These are phyloP conservation scores for Graphilbum sp. DNA, from an alignment of 2,329 filamentous ascomycete species.

Conservation along the genomic window DNA sequence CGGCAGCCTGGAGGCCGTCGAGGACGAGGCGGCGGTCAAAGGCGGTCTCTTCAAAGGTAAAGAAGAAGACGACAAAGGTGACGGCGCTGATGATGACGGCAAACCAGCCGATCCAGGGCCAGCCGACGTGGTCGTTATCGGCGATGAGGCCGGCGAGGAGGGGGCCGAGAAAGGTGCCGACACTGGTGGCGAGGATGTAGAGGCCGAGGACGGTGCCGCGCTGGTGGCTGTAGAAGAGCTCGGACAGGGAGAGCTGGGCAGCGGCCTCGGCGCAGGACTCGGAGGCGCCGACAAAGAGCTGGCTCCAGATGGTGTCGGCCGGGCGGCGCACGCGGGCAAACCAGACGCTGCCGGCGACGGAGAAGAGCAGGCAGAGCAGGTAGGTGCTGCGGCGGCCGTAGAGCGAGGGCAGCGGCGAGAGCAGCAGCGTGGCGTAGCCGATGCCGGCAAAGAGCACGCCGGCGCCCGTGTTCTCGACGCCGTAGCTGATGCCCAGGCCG, in stretches of 20 bases:
- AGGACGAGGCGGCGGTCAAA: slow-evolving; percentile 1
- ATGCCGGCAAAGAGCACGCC: slow-evolving; percentile 18
- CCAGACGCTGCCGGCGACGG: slow-evolving; percentile 1
- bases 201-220: slow-evolving; percentile 21
- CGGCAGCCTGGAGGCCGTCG: background rate
- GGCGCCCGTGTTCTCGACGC: slow-evolving; percentile 13
- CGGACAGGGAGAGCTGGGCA: slow-evolving; percentile 18
- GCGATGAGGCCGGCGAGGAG: slow-evolving; percentile 3
- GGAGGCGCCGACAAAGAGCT: slow-evolving; percentile 3
- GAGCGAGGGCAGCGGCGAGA: slow-evolving; percentile 15
- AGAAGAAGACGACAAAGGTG: slow-evolving; percentile 13
- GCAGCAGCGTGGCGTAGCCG: slow-evolving; percentile 18
- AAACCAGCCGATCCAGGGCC: slow-evolving; percentile 19
- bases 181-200: slow-evolving; percentile 2
- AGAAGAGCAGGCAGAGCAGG: slow-evolving; percentile 38
- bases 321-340: background rate
- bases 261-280: slow-evolving; percentile 2
- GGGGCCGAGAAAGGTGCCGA: slow-evolving; percentile 2
- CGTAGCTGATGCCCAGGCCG: slow-evolving; percentile 11
- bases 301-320: slow-evolving; percentile 1
- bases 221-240: slow-evolving; percentile 40
- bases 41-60: slow-evolving; percentile 2
- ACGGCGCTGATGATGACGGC: slow-evolving; percentile 25
- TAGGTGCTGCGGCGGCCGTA: slow-evolving; percentile 32
- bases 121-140: slow-evolving; percentile 2